Evolutionary conservation across 2,329 filamentous ascomycete genomes (phyloP), one percentile per base, ranked within the genome.

Genomic region (Alternaria burnsii): DNA sequence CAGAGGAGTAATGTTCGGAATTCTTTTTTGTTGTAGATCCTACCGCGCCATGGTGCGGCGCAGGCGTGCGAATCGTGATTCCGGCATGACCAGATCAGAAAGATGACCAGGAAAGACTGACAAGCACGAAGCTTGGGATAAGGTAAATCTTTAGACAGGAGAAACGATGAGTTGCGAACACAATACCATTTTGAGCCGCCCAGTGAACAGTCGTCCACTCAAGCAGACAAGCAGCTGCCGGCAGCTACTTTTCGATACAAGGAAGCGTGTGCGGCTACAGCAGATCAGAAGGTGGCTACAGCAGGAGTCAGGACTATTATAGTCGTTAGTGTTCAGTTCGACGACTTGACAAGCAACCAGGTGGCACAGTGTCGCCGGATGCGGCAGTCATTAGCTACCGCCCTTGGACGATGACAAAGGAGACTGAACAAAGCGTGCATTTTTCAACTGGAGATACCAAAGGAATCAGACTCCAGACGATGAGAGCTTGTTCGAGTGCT

Each of bases 1-100:
- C 34, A 18, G 5, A 43, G n/a, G 9, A 12, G 44, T 38, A 2
- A 40, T 24, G 26, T 40, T 46, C 18, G 12, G 11, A 30, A 24
- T 24, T 20, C 41, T 54, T 24, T 9, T 54, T 26, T 12, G 20
- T 44, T 26, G 28, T 11, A 32, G 32, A 48, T 52, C 8, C 51
- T 46, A 4, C 40, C 46, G 28, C 34, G 22, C 18, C 24, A 47
- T 28, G 43, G 41, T 48, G 47, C 34, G 58, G 47, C 41, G 47
- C 47, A 26, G 24, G 26, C 38, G 47, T 36, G 41, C 46, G 22
- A 30, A 22, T 10, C 12, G 16, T 18, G 47, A 41, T 24, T 32
- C 2, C 52, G n/a, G 32, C 47, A 32, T 48, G 24, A 28, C 40
- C 53, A 42, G 16, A n/a, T n/a, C n/a, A 30, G 22, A 12, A 30